Evolutionary conservation across 371 early-diverging fungal species (phyloP).

Genomic region (Capniomyces stellatus): DNA sequence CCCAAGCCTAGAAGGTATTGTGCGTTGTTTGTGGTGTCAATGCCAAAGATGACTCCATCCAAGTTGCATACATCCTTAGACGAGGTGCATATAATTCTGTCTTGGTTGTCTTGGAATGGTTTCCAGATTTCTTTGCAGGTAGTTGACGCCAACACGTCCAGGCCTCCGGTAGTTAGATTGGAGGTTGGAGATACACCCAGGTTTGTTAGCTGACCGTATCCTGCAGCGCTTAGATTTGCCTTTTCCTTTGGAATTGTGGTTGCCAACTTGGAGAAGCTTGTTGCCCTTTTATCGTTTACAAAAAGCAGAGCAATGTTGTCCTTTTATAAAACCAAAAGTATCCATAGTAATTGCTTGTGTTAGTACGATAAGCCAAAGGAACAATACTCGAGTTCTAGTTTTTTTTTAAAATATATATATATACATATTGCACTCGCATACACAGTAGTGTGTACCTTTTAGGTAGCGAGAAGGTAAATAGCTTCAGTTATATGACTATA

Average conservation of each 20-base stretch:
- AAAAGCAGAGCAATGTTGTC: slow-evolving; percentile 1
- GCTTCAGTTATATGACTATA: no score
- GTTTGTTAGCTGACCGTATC: not conserved
- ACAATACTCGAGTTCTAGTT: no score
- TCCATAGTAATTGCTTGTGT: not conserved
- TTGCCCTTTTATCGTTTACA: not conserved
- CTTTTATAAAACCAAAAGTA: not conserved
- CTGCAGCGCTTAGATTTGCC: not conserved
- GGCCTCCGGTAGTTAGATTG: not conserved
- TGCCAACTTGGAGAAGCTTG: not conserved
- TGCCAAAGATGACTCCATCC: not conserved
- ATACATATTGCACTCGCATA: not conserved
- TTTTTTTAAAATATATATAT: not conserved
- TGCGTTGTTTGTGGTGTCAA: not conserved
- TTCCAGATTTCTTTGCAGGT: not conserved
- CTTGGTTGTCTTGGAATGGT: not conserved
- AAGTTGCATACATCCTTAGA: not conserved
- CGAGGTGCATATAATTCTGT: not conserved
- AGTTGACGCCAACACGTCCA: not conserved
- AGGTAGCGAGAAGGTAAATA: no score
- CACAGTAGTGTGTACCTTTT: not conserved
- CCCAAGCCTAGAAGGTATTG: not conserved
- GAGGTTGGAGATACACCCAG: not conserved
- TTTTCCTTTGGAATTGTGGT: not conserved
- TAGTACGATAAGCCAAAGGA: no score